Evolutionary conservation across 73 alveolate genomes (phyloP), one percentile per base, ranked within the genome.

Genomic region (Loxodes magnus): DNA sequence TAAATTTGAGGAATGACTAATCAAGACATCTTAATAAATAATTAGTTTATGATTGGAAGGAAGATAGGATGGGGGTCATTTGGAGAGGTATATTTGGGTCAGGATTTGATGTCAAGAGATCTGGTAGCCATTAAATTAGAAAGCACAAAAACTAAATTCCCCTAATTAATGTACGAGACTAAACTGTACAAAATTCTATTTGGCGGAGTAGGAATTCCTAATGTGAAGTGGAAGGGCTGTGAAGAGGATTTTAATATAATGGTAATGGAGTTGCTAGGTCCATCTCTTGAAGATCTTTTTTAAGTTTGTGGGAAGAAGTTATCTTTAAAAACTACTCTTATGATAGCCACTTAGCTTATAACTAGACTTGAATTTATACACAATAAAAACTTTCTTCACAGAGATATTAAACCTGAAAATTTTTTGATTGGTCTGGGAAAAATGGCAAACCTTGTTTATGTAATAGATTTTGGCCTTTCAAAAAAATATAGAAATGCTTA

Each of bases 161-260:
- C 96, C 4, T 84, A 85, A 54, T 60, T 85, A 34, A 67, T 63
- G 15, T 77, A 79, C 66, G 96, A 85, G 75, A 59, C 56, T 35
- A 76, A 59, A 51, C 76, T 64, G 36, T 81, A 56, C 36, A 69
- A 77, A 42, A 34, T 43, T 15, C 64, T 82, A 20, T 59, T 54
- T 51, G 91, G 87, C 1, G 91, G 85, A 2, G 27, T 5, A 7
- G 59, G 59, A 1, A 46, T 64, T 23, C 73, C 79, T 5, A 14
- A 36, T 12, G 37, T 64, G 5, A 15, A 7, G 14, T 64, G 66
- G 53, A 19, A 15, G 28, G 79, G 67, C 17, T 3, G 12, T 5
- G 35, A 62, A 25, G 14, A 19, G 24, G 74, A 57, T 0, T 64
- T 37, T 15, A 51, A 51, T 19, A 50, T 49, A 10, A 9, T 64